Base-by-base conservation (phyloP, 1,284 basidiomycete species). In the Boletus austroedulis region DNA sequence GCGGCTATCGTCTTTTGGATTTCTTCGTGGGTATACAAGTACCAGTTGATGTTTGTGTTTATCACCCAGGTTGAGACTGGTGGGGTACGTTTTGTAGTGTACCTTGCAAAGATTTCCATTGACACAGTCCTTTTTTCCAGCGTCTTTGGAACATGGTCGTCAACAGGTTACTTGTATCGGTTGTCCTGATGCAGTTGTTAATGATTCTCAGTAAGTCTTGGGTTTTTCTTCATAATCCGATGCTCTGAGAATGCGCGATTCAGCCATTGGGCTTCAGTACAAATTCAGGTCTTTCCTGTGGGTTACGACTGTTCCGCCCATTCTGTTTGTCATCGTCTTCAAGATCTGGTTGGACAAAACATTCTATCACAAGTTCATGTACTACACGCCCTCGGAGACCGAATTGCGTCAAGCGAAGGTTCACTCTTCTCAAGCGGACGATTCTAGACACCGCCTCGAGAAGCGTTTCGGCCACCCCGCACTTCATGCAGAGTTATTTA, bases 41-140 rank as follows among this genome's bases (percentile, higher is more conserved):
- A 92, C 67, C 93, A 96, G 77, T 79, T 96, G 49, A 94, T 97
- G 85, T 97, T 95, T 71, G 93, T 96, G 55, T 94, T 84, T 71
- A 78, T 93, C 51, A 87, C 94, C 3, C 87, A 86, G 64, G 90
- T 94, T 21, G 95, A 98, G 75, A 92, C 88, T 58, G 95, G 95
- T 58, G 95, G 95, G 29, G 89, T 92, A 72, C 64, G 89, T 81
- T 29, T 36, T 43, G n/a, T 44, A 48, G 26, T 21, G 56, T 61
- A 28, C n/a, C 23, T 54, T 6, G 7, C n/a, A 50, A 50, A 19
- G 19, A 28, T 54, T n/a, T 19, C 14, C 50, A 15, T 40, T 57
- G 34, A 62, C 55, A 4, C 12, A 19, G 23, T 14, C 14, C 31
- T 50, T 43, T 17, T 38, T 46, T 10, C n/a, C 62, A 92, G 90